Evolutionary conservation across 2,329 filamentous ascomycete genomes (phyloP).

Genomic region (Botrytis aclada): DNA sequence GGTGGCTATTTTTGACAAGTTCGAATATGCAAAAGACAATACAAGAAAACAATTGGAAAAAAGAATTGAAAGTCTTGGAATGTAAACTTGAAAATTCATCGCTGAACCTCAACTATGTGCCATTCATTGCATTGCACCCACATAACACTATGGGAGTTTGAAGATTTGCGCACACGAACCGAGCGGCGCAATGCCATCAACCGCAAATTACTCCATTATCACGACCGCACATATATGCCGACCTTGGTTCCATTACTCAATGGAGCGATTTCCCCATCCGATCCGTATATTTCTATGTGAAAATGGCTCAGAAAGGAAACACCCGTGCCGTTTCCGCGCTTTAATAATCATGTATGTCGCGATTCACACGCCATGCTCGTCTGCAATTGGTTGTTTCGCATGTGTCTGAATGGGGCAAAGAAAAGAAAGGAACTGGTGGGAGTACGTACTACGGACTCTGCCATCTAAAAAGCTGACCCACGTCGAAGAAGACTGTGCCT

Average conservation of each 20-base stretch:
- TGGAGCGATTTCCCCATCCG: background rate
- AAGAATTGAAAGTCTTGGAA: background rate
- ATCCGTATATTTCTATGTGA: background rate
- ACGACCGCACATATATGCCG: background rate
- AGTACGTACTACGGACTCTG: background rate
- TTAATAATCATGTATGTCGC: background rate
- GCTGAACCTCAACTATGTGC: background rate
- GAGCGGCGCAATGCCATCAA: background rate
- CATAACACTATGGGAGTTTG: background rate
- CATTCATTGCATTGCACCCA: background rate
- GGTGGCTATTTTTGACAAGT: background rate
- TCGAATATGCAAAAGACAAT: background rate
- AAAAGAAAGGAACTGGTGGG: background rate
- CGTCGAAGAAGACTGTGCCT: background rate
- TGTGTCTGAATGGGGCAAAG: background rate
- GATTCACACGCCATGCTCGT: background rate
- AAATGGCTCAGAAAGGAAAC: background rate
- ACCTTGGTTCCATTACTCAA: background rate
- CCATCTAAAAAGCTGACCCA: constrained; percentile 13
- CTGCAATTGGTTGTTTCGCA: background rate
- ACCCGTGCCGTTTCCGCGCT: constrained; percentile 6
- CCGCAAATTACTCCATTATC: background rate
- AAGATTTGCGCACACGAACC: background rate
- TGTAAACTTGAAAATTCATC: background rate
- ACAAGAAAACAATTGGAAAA: background rate